Percentiles rank a stretch among this genome's conserved stretches.
These are phyloP conservation scores for Paramarasmius palmivorus DNA, from an alignment of 1,284 basidiomycete species.

Conservation along the genomic window DNA sequence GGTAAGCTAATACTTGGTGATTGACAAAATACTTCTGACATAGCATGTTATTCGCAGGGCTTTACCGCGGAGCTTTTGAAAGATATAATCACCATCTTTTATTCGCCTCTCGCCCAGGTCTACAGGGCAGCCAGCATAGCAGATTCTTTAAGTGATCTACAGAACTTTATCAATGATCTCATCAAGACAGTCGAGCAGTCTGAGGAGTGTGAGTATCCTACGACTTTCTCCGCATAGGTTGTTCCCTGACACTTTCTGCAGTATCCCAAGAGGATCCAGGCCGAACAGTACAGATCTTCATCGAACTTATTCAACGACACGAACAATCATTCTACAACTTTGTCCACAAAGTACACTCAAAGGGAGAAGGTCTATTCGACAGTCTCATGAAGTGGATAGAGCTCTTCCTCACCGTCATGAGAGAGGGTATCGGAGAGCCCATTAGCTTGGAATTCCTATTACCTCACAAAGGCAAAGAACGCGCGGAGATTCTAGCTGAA, in stretches of 20 bases:
- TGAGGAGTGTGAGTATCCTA: slow-evolving; percentile 75
- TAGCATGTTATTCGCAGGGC: slow-evolving; percentile 54
- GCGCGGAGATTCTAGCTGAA: slow-evolving; percentile 77
- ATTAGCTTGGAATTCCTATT: slow-evolving; percentile 86
- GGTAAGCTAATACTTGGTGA: slow-evolving; percentile 42
- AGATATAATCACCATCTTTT: slow-evolving; percentile 99
- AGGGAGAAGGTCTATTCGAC: slow-evolving; percentile 94
- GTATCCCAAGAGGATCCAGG: slow-evolving; percentile 86
- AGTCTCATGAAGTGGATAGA: slow-evolving; percentile 97
- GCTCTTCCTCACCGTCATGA: slow-evolving; percentile 87
- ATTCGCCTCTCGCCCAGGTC: slow-evolving; percentile 95
- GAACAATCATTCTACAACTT: slow-evolving; percentile 96
- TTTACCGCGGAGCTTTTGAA: slow-evolving; percentile 94
- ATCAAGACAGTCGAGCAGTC: slow-evolving; percentile 92
- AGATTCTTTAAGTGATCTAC: slow-evolving; percentile 90
- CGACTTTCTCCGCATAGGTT: background rate
- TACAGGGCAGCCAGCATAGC: slow-evolving; percentile 98
- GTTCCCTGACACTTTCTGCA: slow-evolving; percentile 27
- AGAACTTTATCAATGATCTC: slow-evolving; percentile 94
- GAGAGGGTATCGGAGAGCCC: slow-evolving; percentile 80
- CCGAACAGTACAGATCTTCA: slow-evolving; percentile 89
- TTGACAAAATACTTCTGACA: background rate
- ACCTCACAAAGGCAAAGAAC: slow-evolving; percentile 76
- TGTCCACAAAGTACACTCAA: slow-evolving; percentile 98
- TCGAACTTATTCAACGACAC: slow-evolving; percentile 91